phyloP scores from a whole-genome alignment of 2,329 filamentous ascomycete species.

The Ophiostoma pallidulum region DNA sequence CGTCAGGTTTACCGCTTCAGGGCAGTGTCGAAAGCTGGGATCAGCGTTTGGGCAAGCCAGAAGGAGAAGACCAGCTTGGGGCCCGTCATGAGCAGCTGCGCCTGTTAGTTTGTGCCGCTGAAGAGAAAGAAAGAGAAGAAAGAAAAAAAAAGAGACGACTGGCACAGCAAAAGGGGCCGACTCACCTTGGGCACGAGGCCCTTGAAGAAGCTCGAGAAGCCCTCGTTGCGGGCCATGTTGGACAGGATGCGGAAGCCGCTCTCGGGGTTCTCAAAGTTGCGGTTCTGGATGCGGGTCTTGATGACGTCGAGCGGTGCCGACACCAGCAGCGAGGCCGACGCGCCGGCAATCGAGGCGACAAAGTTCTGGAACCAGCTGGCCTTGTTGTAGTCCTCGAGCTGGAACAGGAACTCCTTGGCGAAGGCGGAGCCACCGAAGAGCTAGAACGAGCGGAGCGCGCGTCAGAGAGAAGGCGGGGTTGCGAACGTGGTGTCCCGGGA shows the following conservation, averaged over 20 bases:
- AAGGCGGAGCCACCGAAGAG: conserved; percentile 96
- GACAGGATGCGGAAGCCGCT: conserved; percentile 82
- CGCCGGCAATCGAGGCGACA: conserved; percentile 87
- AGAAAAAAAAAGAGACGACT: neutral
- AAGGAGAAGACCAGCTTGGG: conserved; percentile 99
- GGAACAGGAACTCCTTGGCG: conserved; percentile 92
- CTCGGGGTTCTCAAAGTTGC: conserved; percentile 97
- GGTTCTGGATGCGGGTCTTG: conserved; percentile 97
- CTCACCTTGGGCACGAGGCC: conserved; percentile 80
- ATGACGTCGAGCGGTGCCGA: conserved; percentile 96
- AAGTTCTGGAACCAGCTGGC: conserved; percentile 96
- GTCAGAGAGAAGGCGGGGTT: too few relatives aligned
- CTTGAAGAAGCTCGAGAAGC: conserved; percentile 87
- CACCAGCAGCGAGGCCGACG: conserved; percentile 87
- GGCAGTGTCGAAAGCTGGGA: conserved; percentile 68
- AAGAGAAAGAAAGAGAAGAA: too few relatives aligned
- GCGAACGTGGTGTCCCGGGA: too few relatives aligned
- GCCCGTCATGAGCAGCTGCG: conserved; percentile 86
- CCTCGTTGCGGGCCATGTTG: conserved; percentile 91
- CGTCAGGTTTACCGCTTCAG: conserved; percentile 14
- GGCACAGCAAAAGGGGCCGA: too few relatives aligned
- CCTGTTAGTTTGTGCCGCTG: conserved; percentile 9
- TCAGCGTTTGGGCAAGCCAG: conserved; percentile 97
- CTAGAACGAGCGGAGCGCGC: too few relatives aligned
- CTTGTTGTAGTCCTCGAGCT: conserved; percentile 87